Conservation (phyloP, 2,329 filamentous ascomycete genomes). For the Talaromyces piceae region DNA sequence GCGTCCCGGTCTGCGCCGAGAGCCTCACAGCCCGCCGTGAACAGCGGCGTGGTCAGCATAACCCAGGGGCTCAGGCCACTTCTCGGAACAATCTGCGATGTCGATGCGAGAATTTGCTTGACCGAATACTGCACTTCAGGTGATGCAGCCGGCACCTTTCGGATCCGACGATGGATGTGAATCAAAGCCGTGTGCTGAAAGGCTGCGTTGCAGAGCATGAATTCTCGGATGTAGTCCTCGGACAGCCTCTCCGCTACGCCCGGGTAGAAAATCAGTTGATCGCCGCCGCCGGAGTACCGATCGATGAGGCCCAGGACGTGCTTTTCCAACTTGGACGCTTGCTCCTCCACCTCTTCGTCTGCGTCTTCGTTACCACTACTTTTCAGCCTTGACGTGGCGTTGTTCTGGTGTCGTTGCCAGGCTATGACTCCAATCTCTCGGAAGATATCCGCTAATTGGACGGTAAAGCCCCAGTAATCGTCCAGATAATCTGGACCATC, state of each 20-base stretch:
- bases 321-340: conserved; percentile 27
- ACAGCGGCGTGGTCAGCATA: conserved; percentile 37
- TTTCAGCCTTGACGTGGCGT: conserved; percentile 7
- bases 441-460: conserved; percentile 32
- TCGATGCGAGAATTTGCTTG: conserved; percentile 33
- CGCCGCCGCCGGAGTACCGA: conserved; percentile 17
- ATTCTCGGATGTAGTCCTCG: conserved; percentile 26
- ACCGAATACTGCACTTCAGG: conserved; percentile 29
- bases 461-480: conserved; percentile 38
- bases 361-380: too few relatives aligned
- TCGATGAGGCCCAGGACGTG: conserved; percentile 29
- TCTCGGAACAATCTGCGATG: conserved; percentile 30
- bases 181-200: conserved; percentile 39
- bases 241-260: conserved; percentile 28
- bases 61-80: conserved; percentile 35
- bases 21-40: conserved; percentile 38
- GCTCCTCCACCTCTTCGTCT: conserved; percentile 19
- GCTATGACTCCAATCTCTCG: conserved; percentile 32
- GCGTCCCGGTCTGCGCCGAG: conserved; percentile 28
- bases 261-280: conserved; percentile 28
- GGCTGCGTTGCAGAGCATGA: conserved; percentile 35
- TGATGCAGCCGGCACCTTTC: conserved; percentile 23
- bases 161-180: conserved; percentile 34
- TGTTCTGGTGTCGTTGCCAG: conserved; percentile 22
- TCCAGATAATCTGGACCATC: conserved; percentile 30